Conservation (phyloP, 208 protist species). For the Balamuthia mandrillaris region DNA sequence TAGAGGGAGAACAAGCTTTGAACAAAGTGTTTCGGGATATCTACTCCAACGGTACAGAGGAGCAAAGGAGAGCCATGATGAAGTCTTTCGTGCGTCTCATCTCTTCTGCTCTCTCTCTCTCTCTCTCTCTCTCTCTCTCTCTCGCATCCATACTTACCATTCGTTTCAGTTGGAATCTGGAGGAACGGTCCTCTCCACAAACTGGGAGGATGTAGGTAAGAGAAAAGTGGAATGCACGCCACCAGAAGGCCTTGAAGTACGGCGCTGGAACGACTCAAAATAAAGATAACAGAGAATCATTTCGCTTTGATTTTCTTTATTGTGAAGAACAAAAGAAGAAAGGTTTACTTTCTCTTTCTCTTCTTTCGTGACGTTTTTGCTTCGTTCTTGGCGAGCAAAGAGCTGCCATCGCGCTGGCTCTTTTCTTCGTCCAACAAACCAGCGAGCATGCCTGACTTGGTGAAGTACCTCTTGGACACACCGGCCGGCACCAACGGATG, state of each 20-base stretch:
- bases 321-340: too few species aligned
- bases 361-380: too few species aligned
- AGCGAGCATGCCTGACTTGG: too few species aligned
- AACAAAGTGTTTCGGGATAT: conserved; percentile 57
- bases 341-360: too few species aligned
- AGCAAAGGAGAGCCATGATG: conserved; percentile 47
- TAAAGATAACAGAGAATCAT: too few species aligned
- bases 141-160: not conserved
- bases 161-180: conserved; percentile 17
- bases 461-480: too few species aligned
- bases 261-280: not conserved
- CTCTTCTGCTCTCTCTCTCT: not conserved
- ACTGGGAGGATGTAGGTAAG: conserved; percentile 37
- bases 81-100: conserved; percentile 44
- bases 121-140: not conserved
- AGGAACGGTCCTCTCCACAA: conserved; percentile 56
- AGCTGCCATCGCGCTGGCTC: too few species aligned
- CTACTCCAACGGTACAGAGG: conserved; percentile 11
- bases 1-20: conserved; percentile 37
- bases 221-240: not conserved
- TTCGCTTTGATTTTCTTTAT: too few species aligned
- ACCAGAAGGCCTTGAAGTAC: not conserved
- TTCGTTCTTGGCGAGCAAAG: too few species aligned
- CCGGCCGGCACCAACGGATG: too few species aligned
- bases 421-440: too few species aligned